Evolutionary conservation across 2,329 filamentous ascomycete genomes (phyloP).

Genomic region (Pseudocercospora vitis): DNA sequence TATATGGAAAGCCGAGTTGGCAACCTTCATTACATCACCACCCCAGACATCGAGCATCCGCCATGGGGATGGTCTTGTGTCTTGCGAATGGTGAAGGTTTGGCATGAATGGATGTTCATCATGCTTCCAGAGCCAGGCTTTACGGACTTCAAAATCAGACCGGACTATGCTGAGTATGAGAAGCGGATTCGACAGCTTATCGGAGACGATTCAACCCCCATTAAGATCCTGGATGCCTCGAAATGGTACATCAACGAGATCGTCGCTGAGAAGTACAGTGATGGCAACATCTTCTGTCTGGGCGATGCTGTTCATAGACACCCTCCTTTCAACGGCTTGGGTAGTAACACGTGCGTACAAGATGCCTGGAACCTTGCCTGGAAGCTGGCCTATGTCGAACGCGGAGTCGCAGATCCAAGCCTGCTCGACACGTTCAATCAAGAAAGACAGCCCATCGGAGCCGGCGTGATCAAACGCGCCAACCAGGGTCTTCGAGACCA

Average conservation of each 20-base stretch:
- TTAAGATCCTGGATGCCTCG: slow-evolving; percentile 55
- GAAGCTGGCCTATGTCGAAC: slow-evolving; percentile 27
- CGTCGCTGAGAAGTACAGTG: slow-evolving; percentile 56
- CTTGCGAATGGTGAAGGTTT: slow-evolving; percentile 62
- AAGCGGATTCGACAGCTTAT: slow-evolving; percentile 52
- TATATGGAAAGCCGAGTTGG: slow-evolving; percentile 53
- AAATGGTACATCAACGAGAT: slow-evolving; percentile 64
- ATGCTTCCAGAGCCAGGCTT: slow-evolving; percentile 49
- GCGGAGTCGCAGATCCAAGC: slow-evolving; percentile 23
- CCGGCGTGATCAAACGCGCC: slow-evolving; percentile 53
- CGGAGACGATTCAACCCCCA: slow-evolving; percentile 54
- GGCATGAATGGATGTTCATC: slow-evolving; percentile 58
- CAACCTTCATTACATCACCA: slow-evolving; percentile 62
- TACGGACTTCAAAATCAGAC: slow-evolving; percentile 40
- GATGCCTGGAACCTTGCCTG: slow-evolving; percentile 26
- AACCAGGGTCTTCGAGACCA: slow-evolving; percentile 60
- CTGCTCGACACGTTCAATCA: slow-evolving; percentile 35
- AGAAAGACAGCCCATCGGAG: slow-evolving; percentile 44
- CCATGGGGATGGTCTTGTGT: slow-evolving; percentile 54
- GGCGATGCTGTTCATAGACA: slow-evolving; percentile 60
- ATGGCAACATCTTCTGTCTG: slow-evolving; percentile 56
- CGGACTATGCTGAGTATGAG: slow-evolving; percentile 50
- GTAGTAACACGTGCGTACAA: slow-evolving; percentile 39
- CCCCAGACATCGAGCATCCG: slow-evolving; percentile 52
- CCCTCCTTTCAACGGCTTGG: slow-evolving; percentile 57